These are phyloP conservation scores for Capillidium rhysosporum DNA, from an alignment of 371 early-diverging fungal genomes.

Conservation along the genomic window DNA sequence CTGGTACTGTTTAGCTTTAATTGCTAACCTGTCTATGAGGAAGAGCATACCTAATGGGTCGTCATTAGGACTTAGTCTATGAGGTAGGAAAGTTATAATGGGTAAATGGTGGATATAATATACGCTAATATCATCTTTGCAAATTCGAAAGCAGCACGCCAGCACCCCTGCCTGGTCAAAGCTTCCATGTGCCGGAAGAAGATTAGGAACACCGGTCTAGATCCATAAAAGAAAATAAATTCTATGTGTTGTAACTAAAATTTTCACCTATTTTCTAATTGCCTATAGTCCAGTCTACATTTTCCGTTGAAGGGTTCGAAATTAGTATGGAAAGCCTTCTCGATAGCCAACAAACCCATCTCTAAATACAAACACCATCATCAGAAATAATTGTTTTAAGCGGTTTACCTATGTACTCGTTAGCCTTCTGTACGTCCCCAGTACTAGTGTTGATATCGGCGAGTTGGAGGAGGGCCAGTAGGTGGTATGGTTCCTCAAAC, in stretches of 20 bases:
- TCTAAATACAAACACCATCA: conserved; percentile 22
- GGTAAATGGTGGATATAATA: background rate
- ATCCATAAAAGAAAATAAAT: background rate
- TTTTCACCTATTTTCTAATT: conserved; percentile 43
- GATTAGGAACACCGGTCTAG: conserved; percentile 51
- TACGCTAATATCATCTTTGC: conserved; percentile 37
- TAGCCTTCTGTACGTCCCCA: conserved; percentile 50
- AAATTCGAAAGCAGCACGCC: conserved; percentile 81
- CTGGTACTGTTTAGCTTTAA: conserved; percentile 49
- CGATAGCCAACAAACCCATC: conserved; percentile 60
- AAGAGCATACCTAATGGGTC: conserved; percentile 60
- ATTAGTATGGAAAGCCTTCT: conserved; percentile 58
- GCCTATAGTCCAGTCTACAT: conserved; percentile 40
- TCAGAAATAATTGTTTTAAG: too few species aligned
- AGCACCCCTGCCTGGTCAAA: conserved; percentile 71
- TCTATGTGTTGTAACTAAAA: background rate
- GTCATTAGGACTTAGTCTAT: conserved; percentile 44
- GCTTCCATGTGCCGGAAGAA: conserved; percentile 66
- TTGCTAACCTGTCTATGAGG: conserved; percentile 63
- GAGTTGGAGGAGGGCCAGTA: conserved; percentile 60
- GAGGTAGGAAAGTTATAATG: background rate
- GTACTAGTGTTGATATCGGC: conserved; percentile 68
- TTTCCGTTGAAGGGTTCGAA: conserved; percentile 50
- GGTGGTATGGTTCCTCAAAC: conserved; percentile 62
- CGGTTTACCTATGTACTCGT: conserved; percentile 40